These are phyloP conservation scores for Aspergillus bertholletiae DNA, from an alignment of 495 filamentous ascomycete species.

Conservation along the genomic window DNA sequence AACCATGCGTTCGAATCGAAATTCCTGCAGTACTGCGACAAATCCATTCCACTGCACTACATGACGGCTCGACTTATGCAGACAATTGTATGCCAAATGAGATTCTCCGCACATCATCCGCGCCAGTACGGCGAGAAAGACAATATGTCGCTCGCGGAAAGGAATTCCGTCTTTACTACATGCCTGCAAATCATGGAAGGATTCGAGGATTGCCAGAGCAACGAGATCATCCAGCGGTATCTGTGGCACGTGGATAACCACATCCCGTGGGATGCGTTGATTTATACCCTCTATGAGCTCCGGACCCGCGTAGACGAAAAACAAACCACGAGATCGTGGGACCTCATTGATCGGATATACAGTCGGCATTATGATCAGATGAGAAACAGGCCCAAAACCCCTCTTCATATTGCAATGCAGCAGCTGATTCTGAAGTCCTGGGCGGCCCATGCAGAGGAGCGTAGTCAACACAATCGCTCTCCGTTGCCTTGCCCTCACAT, in stretches of 20 bases:
- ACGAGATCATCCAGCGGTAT: slow-evolving; percentile 24
- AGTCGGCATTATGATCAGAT: slow-evolving; percentile 21
- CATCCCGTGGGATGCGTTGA: slow-evolving; percentile 41
- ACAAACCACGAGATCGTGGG: slow-evolving; percentile 32
- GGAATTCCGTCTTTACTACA: slow-evolving; percentile 34
- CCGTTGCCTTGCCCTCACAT: slow-evolving; percentile 25
- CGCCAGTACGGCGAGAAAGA: slow-evolving; percentile 32
- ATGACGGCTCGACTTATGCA: slow-evolving; percentile 45
- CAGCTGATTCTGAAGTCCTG: slow-evolving; percentile 37
- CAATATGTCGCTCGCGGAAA: slow-evolving; percentile 30
- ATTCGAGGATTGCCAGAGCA: slow-evolving; percentile 24
- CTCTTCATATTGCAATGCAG: slow-evolving; percentile 33
- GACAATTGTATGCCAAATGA: slow-evolving; percentile 29
- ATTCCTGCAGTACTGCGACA: slow-evolving; percentile 55
- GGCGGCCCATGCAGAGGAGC: slow-evolving; percentile 26
- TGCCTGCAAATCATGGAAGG: slow-evolving; percentile 37
- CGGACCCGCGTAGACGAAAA: slow-evolving; percentile 23
- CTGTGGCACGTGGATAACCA: slow-evolving; percentile 35
- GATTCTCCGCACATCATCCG: slow-evolving; percentile 40
- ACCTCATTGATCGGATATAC: slow-evolving; percentile 27
- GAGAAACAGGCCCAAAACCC: slow-evolving; percentile 14
- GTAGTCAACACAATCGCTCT: slow-evolving; percentile 14
- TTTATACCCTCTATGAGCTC: slow-evolving; percentile 39
- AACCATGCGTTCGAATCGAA: slow-evolving; percentile 35
- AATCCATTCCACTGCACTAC: slow-evolving; percentile 57